Conservation (phyloP, 2,329 filamentous ascomycete species). For the Monilinia polystroma region DNA sequence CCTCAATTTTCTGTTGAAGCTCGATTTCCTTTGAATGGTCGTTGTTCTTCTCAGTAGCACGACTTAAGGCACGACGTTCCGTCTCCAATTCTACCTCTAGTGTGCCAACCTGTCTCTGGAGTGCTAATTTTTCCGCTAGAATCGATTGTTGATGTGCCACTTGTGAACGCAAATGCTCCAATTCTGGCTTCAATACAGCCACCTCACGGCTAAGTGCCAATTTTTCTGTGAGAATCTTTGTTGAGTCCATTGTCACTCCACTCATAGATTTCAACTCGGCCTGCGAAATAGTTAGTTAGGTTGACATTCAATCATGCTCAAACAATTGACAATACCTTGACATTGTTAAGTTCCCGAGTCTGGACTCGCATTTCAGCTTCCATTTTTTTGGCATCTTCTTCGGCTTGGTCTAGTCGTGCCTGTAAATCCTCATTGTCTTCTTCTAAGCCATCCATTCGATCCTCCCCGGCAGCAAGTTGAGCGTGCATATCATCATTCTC, state of each 20-base stretch:
- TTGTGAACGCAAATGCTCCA: constrained; percentile 61
- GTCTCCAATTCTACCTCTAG: constrained; percentile 80
- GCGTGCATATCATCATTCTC: constrained; percentile 69
- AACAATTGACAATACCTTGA: constrained; percentile 49
- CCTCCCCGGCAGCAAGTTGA: constrained; percentile 59
- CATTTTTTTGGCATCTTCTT: constrained; percentile 40
- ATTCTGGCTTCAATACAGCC: constrained; percentile 56
- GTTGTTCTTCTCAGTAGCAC: constrained; percentile 48
- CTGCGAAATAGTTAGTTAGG: constrained; percentile 45
- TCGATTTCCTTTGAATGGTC: constrained; percentile 44
- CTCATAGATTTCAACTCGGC: constrained; percentile 70
- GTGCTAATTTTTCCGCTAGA: constrained; percentile 73
- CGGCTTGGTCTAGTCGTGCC: constrained; percentile 49
- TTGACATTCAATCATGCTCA: neutral
- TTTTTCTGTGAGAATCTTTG: constrained; percentile 67
- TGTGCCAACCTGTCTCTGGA: constrained; percentile 75
- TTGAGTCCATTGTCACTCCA: constrained; percentile 65
- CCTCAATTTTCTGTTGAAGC: constrained; percentile 45
- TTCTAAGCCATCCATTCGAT: constrained; percentile 57
- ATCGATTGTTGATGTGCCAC: constrained; percentile 62
- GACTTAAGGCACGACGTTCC: constrained; percentile 68
- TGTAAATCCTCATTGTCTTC: constrained; percentile 49
- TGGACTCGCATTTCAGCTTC: constrained; percentile 49
- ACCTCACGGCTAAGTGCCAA: constrained; percentile 60
- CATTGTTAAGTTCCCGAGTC: constrained; percentile 53